phyloP scores from a whole-genome alignment of 352 stramenopile species.

The Globisporangium irregulare region DNA sequence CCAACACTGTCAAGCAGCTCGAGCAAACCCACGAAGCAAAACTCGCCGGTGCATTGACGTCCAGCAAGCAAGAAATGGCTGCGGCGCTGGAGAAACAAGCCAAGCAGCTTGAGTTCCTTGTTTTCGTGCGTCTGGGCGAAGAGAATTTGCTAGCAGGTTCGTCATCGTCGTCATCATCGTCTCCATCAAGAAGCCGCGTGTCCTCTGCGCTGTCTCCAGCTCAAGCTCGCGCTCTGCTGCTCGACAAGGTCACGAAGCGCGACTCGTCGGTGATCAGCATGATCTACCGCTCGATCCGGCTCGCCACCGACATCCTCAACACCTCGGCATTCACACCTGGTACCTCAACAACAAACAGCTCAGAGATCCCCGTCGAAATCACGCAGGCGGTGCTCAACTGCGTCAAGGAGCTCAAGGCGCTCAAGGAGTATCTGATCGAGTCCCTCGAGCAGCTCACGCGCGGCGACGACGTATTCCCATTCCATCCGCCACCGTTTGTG shows the following conservation, averaged over 20 bases:
- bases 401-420: constrained; percentile 67
- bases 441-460: constrained; percentile 48
- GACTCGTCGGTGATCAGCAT: constrained; percentile 55
- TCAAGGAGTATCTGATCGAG: constrained; percentile 66
- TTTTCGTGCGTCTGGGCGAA: constrained; percentile 21
- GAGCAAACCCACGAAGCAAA: background rate
- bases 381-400: constrained; percentile 59
- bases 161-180: background rate
- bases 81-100: constrained; percentile 40
- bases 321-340: constrained; percentile 26
- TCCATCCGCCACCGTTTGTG: constrained; percentile 22
- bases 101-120: constrained; percentile 42
- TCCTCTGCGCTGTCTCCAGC: constrained; percentile 9
- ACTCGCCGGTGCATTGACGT: background rate
- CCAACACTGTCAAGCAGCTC: background rate
- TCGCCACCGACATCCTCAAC: constrained; percentile 67
- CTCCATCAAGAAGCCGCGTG: background rate
- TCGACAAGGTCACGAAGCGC: constrained; percentile 55
- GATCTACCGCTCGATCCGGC: constrained; percentile 68
- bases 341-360: background rate
- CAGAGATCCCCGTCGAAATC: constrained; percentile 51
- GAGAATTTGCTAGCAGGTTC: constrained; percentile 1
- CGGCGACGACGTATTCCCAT: constrained; percentile 21
- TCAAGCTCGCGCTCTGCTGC: constrained; percentile 29
- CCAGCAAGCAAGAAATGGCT: constrained; percentile 19